Conservation (phyloP, 768 basidiomycete species). For the Tulasnella sp. region DNA sequence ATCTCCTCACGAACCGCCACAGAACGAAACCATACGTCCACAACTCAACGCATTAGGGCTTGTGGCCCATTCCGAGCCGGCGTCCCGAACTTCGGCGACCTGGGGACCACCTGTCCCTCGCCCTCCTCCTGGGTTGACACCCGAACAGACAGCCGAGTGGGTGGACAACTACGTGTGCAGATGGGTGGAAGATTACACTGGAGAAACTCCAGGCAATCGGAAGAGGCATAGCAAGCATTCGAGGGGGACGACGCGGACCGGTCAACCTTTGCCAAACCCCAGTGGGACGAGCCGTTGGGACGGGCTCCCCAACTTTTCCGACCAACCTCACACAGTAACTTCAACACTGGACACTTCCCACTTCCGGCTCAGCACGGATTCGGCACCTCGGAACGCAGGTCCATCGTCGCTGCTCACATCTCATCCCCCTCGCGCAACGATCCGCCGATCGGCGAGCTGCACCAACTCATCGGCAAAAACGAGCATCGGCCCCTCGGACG, state of each 20-base stretch:
- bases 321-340: background rate
- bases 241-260: background rate
- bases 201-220: background rate
- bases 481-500: background rate
- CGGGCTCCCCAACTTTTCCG: background rate
- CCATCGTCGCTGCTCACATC: background rate
- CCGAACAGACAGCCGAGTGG: conserved; percentile 5
- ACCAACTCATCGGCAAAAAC: background rate
- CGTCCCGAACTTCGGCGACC: background rate
- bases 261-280: background rate
- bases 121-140: background rate
- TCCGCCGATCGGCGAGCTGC: background rate
- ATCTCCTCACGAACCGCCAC: background rate
- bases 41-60: background rate
- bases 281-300: background rate
- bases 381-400: background rate
- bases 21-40: background rate
- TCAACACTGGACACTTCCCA: background rate
- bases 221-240: background rate
- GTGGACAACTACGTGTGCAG: conserved; percentile 4
- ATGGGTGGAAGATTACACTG: conserved; percentile 1
- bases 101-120: background rate
- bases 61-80: background rate
- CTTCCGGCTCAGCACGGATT: background rate
- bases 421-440: background rate